Percentiles rank a stretch among this genome's conserved stretches.
Evolutionary conservation across 371 early-diverging fungal genomes (phyloP).

Genomic region (Rhizopus stolonifer): DNA sequence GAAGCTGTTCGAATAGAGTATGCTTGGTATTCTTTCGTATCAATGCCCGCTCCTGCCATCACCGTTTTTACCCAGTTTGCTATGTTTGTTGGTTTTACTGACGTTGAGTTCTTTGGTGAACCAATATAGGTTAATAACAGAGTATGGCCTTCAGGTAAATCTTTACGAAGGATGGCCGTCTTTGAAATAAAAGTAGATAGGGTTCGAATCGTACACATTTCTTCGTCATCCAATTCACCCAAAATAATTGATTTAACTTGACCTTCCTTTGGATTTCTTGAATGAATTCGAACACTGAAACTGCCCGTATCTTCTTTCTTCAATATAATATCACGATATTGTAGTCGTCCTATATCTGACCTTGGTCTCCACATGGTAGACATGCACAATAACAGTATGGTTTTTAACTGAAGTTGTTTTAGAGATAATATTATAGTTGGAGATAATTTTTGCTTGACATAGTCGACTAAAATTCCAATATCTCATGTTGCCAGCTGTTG

Average conservation of each 20-base stretch:
- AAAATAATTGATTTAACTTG: neutral
- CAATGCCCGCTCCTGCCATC: too few species aligned
- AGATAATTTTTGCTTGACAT: neutral
- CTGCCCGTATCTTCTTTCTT: neutral
- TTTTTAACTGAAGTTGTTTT: slow-evolving; percentile 15
- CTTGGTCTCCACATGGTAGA: neutral
- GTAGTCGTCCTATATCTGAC: neutral
- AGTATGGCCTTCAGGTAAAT: neutral
- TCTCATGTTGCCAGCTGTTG: slow-evolving; percentile 7
- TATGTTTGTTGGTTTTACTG: neutral
- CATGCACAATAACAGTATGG: slow-evolving; percentile 5
- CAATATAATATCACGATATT: slow-evolving; percentile 1
- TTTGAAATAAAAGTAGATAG: neutral
- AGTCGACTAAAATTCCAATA: neutral
- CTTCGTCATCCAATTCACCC: neutral
- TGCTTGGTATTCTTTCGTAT: too few species aligned
- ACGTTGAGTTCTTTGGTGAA: neutral
- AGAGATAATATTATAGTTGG: neutral
- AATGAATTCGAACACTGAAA: slow-evolving; percentile 1
- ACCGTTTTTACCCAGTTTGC: neutral
- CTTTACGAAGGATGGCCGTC: neutral
- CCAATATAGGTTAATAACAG: neutral
- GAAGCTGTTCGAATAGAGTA: too few species aligned
- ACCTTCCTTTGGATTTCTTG: slow-evolving; percentile 1
- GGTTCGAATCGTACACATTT: slow-evolving; percentile 1